phyloP scores from a whole-genome alignment of 2,329 filamentous ascomycete genomes.

The Clonostachys chloroleuca region DNA sequence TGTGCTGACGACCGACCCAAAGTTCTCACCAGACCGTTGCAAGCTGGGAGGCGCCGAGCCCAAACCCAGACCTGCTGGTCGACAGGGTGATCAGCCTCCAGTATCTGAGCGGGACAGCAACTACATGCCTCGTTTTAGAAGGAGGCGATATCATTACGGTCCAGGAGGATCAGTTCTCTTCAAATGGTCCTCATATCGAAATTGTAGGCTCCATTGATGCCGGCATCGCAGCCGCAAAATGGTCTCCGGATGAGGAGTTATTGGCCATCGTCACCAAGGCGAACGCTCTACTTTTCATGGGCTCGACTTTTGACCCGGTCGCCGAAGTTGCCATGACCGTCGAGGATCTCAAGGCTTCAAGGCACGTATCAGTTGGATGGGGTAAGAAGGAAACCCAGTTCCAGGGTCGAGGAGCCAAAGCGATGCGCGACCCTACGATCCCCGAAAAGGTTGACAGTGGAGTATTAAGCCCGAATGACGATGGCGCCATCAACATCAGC shows the following conservation, averaged over 20 bases:
- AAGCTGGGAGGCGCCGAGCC: conserved; percentile 84
- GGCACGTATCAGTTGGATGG: conserved; percentile 96
- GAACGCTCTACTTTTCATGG: conserved; percentile 86
- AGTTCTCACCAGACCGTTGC: conserved; percentile 49
- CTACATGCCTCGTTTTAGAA: conserved; percentile 77
- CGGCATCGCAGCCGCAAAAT: conserved; percentile 82
- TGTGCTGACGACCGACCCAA: conserved; percentile 9
- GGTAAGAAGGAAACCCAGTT: conserved; percentile 98
- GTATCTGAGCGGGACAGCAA: conserved; percentile 76
- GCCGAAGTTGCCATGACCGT: conserved; percentile 66
- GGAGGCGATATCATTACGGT: conserved; percentile 90
- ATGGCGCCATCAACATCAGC: conserved; percentile 49
- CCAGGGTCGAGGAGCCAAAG: conserved; percentile 82
- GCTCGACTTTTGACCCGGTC: conserved; percentile 80
- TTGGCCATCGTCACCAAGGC: conserved; percentile 78
- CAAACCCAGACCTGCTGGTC: conserved; percentile 67
- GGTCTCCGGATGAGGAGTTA: conserved; percentile 94
- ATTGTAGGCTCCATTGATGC: conserved; percentile 93
- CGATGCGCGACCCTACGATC: conserved; percentile 87
- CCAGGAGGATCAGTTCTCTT: conserved; percentile 49
- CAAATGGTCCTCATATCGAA: conserved; percentile 65
- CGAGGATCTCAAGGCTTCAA: conserved; percentile 82
- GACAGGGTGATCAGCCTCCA: conserved; percentile 79
- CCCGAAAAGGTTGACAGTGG: conserved; percentile 90
- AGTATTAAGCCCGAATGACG: conserved; percentile 67